Conservation (phyloP, 2,329 filamentous ascomycete genomes). For the Hymenoscyphus fraxineus region DNA sequence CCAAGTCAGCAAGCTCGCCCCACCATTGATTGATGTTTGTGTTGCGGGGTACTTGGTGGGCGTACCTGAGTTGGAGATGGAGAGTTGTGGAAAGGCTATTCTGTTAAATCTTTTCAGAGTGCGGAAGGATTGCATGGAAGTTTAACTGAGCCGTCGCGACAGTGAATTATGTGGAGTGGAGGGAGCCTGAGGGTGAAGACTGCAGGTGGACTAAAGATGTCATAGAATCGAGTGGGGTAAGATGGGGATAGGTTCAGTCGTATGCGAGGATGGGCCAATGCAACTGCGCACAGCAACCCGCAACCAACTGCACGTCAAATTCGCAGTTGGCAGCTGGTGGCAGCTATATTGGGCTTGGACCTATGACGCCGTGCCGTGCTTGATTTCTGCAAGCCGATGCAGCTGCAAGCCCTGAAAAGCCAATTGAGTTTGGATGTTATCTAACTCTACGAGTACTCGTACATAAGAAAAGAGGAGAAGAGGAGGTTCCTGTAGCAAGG, state of each 20-base stretch:
- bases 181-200: background rate
- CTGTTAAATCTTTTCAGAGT: constrained; percentile 23
- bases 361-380: background rate
- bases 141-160: background rate
- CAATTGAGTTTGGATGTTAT: background rate
- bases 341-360: background rate
- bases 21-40: background rate
- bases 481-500: background rate
- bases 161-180: background rate
- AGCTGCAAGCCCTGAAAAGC: background rate
- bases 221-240: constrained; percentile 4
- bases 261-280: background rate
- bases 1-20: constrained; percentile 18
- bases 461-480: background rate
- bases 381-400: background rate
- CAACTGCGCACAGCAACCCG: background rate
- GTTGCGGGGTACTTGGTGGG: constrained; percentile 5
- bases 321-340: background rate
- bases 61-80: constrained; percentile 27
- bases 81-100: constrained; percentile 18
- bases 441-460: no score
- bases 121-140: constrained; percentile 25
- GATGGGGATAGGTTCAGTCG: background rate
- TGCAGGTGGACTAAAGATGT: background rate
- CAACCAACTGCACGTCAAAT: background rate